These are phyloP conservation scores for Diddensiella caesifluorescens DNA, from an alignment of 805 yeast genomes.

Conservation along the genomic window DNA sequence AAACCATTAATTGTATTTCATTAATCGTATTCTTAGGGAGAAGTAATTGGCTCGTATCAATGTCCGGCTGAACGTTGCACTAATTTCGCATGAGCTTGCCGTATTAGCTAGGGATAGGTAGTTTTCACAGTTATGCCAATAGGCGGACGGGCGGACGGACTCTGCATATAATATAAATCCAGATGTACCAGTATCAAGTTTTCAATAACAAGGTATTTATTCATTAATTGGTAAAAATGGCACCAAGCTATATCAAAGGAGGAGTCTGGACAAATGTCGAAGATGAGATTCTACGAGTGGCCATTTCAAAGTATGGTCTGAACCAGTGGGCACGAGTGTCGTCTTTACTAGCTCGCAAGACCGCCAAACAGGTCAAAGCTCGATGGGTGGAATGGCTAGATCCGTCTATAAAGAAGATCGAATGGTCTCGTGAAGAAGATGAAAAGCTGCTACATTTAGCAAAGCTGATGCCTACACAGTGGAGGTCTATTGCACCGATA, in stretches of 20 bases:
- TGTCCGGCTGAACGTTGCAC: no score
- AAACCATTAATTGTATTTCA: no score
- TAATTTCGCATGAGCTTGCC: no score
- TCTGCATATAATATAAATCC: no score
- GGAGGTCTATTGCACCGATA: slow-evolving; percentile 84
- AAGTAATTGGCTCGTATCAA: no score
- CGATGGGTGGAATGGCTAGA: slow-evolving; percentile 87
- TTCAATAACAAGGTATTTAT: no score
- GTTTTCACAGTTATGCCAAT: no score
- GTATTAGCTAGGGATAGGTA: no score
- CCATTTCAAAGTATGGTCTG: slow-evolving; percentile 86
- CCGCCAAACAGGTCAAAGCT: slow-evolving; percentile 87
- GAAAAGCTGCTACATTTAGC: slow-evolving; percentile 61
- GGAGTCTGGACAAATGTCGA: slow-evolving; percentile 84
- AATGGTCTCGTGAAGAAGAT: slow-evolving; percentile 78
- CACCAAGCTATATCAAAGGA: slow-evolving; percentile 64
- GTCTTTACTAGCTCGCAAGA: slow-evolving; percentile 74
- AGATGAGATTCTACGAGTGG: slow-evolving; percentile 86
- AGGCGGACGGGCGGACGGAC: no score
- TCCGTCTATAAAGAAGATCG: slow-evolving; percentile 58
- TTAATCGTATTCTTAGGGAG: no score
- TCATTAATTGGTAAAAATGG: no score
- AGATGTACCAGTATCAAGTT: no score
- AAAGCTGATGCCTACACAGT: slow-evolving; percentile 77
- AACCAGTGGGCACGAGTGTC: slow-evolving; percentile 95